Evolutionary conservation across 305 asterid genomes (phyloP), one percentile per base, ranked within the genome.

Genomic region (Rubia peregrina): DNA sequence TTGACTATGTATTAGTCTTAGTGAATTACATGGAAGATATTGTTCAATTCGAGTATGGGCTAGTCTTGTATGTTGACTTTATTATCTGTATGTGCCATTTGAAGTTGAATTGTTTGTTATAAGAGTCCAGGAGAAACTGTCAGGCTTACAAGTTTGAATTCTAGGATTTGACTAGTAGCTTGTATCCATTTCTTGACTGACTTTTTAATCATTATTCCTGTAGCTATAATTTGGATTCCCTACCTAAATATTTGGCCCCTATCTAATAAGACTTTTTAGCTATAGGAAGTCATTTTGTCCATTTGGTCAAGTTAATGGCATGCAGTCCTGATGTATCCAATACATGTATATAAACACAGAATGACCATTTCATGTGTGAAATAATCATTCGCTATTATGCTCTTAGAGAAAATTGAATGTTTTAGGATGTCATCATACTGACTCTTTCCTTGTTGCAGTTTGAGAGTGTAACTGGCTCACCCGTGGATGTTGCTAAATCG

Each of bases 401-500:
- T 49, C 55, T 16, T 0, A 49, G 56, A 16, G 21, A 49, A 6
- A 49, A 19, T 68, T 33, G 33, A 33, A 68, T 56, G 42, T 44
- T 33, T 65, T 44, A 22, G 12, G 21, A 43, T 33, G 30, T 17
- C 48, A 30, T 51, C 5, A 30, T 14, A 66, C 30, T 42, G 64
- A 24, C 76, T 65, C 61, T 60, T 72, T 42, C 33, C 12, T 56
- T 40, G 24, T 73, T 40, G 67, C 85, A 92, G 98, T 80, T 77
- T 74, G 90, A 80, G 73, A 78, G 77, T 62, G 84, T 78, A 70
- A 85, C 77, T 46, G 86, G 87, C 79, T 89, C 98, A 73, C 96
- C 96, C 49, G 86, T 75, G 53, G 91, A 91, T 79, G 77, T 89
- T 71, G 98, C 96, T 55, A 85, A 86, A 78, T 83, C 87, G 63